A percentile compares a stretch with the other conserved stretches of the same genome.
Conservation (phyloP, 139 green algal species). For the Nannochloris sp. region DNA sequence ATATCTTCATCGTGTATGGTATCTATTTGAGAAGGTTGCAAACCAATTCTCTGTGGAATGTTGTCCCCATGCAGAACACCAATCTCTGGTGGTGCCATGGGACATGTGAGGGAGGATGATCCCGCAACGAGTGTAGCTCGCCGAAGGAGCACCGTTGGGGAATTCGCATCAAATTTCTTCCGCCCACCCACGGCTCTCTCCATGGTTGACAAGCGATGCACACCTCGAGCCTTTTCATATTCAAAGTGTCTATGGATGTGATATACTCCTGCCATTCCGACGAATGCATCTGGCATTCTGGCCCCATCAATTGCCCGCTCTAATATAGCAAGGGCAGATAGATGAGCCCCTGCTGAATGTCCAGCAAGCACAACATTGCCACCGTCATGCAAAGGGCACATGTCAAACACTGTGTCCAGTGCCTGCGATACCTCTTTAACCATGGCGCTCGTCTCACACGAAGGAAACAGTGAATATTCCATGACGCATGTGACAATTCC, state of each 20-base stretch:
- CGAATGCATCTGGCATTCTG: slow-evolving; percentile 31
- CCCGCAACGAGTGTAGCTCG: not conserved
- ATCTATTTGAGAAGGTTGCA: too few relatives aligned
- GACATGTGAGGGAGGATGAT: not conserved
- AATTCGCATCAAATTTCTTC: slow-evolving; percentile 47
- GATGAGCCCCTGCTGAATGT: slow-evolving; percentile 66
- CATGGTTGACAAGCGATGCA: slow-evolving; percentile 76
- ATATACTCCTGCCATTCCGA: slow-evolving; percentile 59
- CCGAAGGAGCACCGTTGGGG: slow-evolving; percentile 53
- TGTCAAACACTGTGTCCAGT: slow-evolving; percentile 49
- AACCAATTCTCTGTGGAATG: slow-evolving; percentile 21
- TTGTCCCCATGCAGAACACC: slow-evolving; percentile 22
- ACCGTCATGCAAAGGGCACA: slow-evolving; percentile 23
- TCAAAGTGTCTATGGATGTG: slow-evolving; percentile 75
- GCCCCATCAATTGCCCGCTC: slow-evolving; percentile 19
- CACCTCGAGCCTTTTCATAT: slow-evolving; percentile 55
- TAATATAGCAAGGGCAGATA: slow-evolving; percentile 59
- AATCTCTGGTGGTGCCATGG: not conserved
- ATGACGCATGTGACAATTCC: slow-evolving; percentile 46
- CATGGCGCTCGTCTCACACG: slow-evolving; percentile 39
- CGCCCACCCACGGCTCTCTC: slow-evolving; percentile 58
- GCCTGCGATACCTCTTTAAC: slow-evolving; percentile 51
- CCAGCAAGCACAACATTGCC: slow-evolving; percentile 45
- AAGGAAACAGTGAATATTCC: slow-evolving; percentile 7
- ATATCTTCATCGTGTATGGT: not conserved